Evolutionary conservation across 331 rosid genomes (phyloP), one percentile per base, ranked within the genome.

Genomic region (Saraca asoca): DNA sequence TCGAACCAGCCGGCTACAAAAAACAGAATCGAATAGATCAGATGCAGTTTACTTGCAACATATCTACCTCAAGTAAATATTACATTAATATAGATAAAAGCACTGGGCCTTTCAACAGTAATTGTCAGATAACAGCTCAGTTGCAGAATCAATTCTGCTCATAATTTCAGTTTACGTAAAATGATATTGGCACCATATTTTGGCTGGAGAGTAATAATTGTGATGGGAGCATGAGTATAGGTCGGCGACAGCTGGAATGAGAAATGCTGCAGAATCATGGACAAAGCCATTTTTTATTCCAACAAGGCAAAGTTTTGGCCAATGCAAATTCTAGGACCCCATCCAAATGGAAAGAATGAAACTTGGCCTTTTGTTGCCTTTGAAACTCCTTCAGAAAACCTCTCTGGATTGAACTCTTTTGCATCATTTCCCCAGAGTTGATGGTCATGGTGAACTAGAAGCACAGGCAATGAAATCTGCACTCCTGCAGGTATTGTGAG

Each of bases 361-460:
- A 42, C 19, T 53, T 58, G 54, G 41, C 51, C 46, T 29, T 62
- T 75, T 6, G 85, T 56, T 16, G 78, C 84, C 61, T 68, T 84
- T 1, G 74, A 81, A 54, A 84, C 68, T 43, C 89, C 89, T 24
- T 69, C 84, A 0, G 69, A 50, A 58, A 84, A 84, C 35, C 89
- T 78, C 46, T 75, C 76, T 9, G 84, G 86, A 9, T 69, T 81
- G 41, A 84, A 84, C 34, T 80, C 80, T 2, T 57, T 5, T 2
- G 81, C 86, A 69, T 84, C 83, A 2, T 75, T 78, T 6, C 89
- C 89, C 86, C 86, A 84, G 7, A 80, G 15, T 14, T 81, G 74
- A 16, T 24, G 49, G 58, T 81, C 78, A 7, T 48, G 78, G 15
- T 81, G 86, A 5, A 81, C 7, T 0, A 64, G 71, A n/a, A 81